These are phyloP conservation scores for Diaporthe helianthi DNA, from an alignment of 2,329 filamentous ascomycete genomes.

Conservation along the genomic window DNA sequence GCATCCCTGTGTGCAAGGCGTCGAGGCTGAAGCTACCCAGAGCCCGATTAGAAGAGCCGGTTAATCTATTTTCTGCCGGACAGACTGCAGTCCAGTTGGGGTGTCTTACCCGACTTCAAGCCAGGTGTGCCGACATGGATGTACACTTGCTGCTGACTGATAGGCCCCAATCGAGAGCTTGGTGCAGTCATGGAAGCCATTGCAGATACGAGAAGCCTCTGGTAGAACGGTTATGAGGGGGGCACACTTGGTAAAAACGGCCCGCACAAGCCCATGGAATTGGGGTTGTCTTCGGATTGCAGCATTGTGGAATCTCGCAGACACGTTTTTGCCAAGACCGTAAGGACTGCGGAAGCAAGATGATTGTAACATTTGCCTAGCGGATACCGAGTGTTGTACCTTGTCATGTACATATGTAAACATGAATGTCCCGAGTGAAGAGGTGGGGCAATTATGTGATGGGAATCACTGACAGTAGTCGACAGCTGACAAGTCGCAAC, in stretches of 20 bases:
- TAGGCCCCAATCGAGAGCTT: background rate
- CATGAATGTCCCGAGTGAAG: background rate
- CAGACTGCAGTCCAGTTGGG: slow-evolving; percentile 10
- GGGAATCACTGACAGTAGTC: background rate
- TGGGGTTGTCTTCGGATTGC: background rate
- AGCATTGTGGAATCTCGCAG: background rate
- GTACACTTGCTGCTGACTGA: slow-evolving; percentile 1
- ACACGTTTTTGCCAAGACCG: background rate
- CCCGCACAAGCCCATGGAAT: slow-evolving; percentile 13
- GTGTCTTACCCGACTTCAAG: slow-evolving; percentile 11
- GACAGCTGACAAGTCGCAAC: background rate
- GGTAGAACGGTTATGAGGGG: background rate
- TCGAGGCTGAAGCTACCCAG: slow-evolving; percentile 31
- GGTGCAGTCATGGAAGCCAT: slow-evolving; percentile 6
- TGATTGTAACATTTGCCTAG: background rate
- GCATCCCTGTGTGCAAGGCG: slow-evolving; percentile 23
- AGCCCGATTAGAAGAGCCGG: slow-evolving; percentile 1
- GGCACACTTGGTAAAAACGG: background rate
- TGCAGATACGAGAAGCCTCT: slow-evolving; percentile 24
- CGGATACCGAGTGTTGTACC: background rate
- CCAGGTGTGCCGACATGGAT: slow-evolving; percentile 14
- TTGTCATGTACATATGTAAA: background rate
- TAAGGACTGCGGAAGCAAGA: background rate
- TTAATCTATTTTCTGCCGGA: slow-evolving; percentile 17
- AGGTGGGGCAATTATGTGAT: background rate